These are phyloP conservation scores for Colletotrichum destructivum DNA, from an alignment of 2,329 filamentous ascomycete species.

Conservation along the genomic window DNA sequence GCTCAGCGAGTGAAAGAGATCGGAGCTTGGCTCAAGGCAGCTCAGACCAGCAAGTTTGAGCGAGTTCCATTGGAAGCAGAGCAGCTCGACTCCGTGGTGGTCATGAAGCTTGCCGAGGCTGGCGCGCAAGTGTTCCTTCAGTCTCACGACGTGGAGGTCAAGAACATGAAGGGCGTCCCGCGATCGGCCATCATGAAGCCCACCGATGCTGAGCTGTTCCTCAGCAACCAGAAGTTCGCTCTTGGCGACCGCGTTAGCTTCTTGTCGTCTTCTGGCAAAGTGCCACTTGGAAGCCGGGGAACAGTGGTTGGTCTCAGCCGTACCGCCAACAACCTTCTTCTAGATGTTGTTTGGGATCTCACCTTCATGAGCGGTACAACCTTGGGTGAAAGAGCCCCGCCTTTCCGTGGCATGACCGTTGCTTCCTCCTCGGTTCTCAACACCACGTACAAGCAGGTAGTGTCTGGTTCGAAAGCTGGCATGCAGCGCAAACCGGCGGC, in stretches of 20 bases:
- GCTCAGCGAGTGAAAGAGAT: conserved; percentile 92
- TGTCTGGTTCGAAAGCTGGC: conserved; percentile 75
- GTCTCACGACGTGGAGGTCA: conserved; percentile 69
- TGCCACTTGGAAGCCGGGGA: conserved; percentile 91
- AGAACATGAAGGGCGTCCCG: conserved; percentile 85
- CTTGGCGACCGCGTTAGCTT: conserved; percentile 95
- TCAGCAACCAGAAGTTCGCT: conserved; percentile 85
- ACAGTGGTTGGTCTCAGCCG: conserved; percentile 96
- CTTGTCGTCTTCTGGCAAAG: conserved; percentile 91
- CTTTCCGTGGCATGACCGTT: conserved; percentile 95
- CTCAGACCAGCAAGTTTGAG: conserved; percentile 93
- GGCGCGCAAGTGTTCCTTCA: conserved; percentile 75
- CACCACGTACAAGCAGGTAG: conserved; percentile 84
- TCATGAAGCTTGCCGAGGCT: conserved; percentile 83
- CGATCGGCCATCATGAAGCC: conserved; percentile 92
- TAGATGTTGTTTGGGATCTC: conserved; percentile 94
- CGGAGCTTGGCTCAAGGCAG: conserved; percentile 89
- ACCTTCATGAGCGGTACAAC: conserved; percentile 98
- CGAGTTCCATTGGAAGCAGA: conserved; percentile 96
- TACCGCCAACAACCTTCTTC: conserved; percentile 83
- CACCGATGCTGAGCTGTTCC: conserved; percentile 93
- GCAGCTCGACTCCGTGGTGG: conserved; percentile 92
- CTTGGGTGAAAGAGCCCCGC: conserved; percentile 88
- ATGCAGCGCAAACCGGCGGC: conserved; percentile 66
- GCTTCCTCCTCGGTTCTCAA: conserved; percentile 91